Conservation (phyloP, 2,329 filamentous ascomycete genomes). For the Phyllosticta ampelicida region DNA sequence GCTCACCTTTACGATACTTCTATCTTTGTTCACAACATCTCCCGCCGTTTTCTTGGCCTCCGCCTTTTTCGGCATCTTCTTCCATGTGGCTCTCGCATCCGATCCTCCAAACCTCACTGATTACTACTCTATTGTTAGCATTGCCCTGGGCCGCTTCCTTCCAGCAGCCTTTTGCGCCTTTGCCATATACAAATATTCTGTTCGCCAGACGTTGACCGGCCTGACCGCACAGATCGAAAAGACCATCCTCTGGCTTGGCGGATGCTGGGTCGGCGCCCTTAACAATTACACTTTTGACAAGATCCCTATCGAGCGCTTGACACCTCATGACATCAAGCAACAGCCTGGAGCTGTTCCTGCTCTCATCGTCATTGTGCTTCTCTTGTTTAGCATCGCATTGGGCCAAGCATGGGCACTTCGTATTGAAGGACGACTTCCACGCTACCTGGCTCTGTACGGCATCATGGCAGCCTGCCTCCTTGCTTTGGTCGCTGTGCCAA, state of each 20-base stretch:
- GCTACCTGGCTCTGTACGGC: conserved; percentile 67
- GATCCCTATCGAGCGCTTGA: conserved; percentile 90
- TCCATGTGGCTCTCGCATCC: conserved; percentile 80
- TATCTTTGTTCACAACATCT: conserved; percentile 74
- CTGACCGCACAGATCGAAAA: conserved; percentile 82
- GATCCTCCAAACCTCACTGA: conserved; percentile 65
- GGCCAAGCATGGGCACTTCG: conserved; percentile 80
- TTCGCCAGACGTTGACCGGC: conserved; percentile 58
- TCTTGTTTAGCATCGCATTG: conserved; percentile 56
- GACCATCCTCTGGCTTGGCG: conserved; percentile 79
- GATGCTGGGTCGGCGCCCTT: conserved; percentile 80
- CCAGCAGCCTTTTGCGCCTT: conserved; percentile 80
- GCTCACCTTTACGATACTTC: conserved; percentile 61
- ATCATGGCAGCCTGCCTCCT: conserved; percentile 57
- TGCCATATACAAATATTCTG: conserved; percentile 77
- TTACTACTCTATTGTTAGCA: conserved; percentile 62
- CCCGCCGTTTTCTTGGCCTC: conserved; percentile 76
- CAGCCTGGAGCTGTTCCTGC: conserved; percentile 84
- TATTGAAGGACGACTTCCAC: conserved; percentile 68
- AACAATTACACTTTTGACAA: conserved; percentile 93
- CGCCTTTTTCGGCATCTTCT: conserved; percentile 72
- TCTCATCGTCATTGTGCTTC: conserved; percentile 63
- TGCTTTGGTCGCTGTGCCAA: conserved; percentile 60
- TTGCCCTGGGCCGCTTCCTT: conserved; percentile 68
- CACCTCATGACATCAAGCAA: conserved; percentile 73